Evolutionary conservation across 2,329 filamentous ascomycete species (phyloP).

Genomic region (Ascochyta viciae-villosae): DNA sequence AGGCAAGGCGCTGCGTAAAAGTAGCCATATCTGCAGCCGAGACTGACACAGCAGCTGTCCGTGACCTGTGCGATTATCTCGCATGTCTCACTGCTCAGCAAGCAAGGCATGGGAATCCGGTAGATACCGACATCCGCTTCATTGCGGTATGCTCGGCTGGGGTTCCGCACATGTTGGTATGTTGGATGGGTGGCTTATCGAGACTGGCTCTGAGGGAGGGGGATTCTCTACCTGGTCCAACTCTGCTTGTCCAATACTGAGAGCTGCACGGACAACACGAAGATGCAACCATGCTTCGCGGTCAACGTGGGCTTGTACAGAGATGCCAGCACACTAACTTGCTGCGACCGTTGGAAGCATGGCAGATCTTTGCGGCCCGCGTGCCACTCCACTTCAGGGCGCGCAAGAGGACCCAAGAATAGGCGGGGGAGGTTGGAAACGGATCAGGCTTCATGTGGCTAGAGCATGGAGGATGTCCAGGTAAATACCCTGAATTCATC

Average conservation of each 20-base stretch:
- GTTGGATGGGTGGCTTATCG: conserved; percentile 6
- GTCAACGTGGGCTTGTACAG: conserved; percentile 23
- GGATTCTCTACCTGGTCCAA: conserved; percentile 17
- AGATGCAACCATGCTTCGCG: conserved; percentile 17
- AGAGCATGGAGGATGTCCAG: conserved; percentile 20
- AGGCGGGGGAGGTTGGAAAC: conserved; percentile 34
- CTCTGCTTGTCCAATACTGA: conserved; percentile 17
- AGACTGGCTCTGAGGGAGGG: conserved; percentile 7
- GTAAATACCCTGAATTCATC: conserved; percentile 18
- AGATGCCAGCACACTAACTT: conserved; percentile 19
- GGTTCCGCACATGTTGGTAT: conserved; percentile 3
- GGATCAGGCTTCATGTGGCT: conserved; percentile 26
- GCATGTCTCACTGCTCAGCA: conserved; percentile 8
- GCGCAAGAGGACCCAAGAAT: conserved; percentile 36
- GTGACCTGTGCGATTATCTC: conserved; percentile 13
- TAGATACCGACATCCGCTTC: conserved; percentile 3
- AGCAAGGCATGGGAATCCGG: conserved; percentile 12
- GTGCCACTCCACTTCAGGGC: conserved; percentile 19
- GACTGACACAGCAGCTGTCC: conserved; percentile 10
- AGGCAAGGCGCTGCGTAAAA: conserved; percentile 10
- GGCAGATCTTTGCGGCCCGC: conserved; percentile 21
- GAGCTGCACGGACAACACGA: conserved; percentile 9
- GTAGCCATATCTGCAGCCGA: conserved; percentile 15
- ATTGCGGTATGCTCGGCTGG: conserved; percentile 7
- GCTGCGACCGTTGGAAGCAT: conserved; percentile 20